Evolutionary conservation across 106 monocot species (phyloP), one percentile per base, ranked within the genome.

Genomic region (Cymbidium sinense): DNA sequence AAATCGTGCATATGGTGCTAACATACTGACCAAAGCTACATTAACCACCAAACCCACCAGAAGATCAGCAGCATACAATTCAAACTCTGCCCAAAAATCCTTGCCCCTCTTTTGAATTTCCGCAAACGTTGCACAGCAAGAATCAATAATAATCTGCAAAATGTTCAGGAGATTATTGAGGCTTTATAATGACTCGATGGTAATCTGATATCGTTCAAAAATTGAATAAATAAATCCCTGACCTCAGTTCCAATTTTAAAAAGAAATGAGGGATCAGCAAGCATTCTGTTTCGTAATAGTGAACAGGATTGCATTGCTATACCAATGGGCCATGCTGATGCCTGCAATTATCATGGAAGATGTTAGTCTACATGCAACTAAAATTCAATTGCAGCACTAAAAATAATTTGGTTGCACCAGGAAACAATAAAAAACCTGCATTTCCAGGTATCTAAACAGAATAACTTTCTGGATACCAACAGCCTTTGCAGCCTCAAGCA

Each of bases 201-300:
- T 52, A 13, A 15, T 52, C 11, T 31, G 13, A 33, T 67, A 30
- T 67, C 10, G 47, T 33, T 67, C 31, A 67, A 27, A 15, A 34
- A 70, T n/a, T n/a, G 27, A 50, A 35, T 13, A 34, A 81, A 7
- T 29, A 74, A n/a, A 28, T 29, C 6, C 50, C 82, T 75, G 20
- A 90, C 93, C 93, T 93, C 93, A 8, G 93, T 90, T 84, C 93
- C 93, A 70, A 93, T 75, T 90, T 93, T 93, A 54, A 93, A 93
- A 69, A 93, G 90, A 67, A 93, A 93, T 29, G 89, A 80, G 20
- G 89, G 93, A 81, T 93, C 93, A 75, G 88, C 93, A 73, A 93
- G 87, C 93, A 93, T 93, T 64, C 87, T 71, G 34, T 93, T 90
- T 7, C 93, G 83, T 15, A 93, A 62, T 21, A 87, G 30, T n/a